Percentiles rank a stretch among this genome's conserved stretches.
Evolutionary conservation across 225 moss, liverwort and hornwort genomes (phyloP).

Genomic region (Rhytidiadelphus loreus): DNA sequence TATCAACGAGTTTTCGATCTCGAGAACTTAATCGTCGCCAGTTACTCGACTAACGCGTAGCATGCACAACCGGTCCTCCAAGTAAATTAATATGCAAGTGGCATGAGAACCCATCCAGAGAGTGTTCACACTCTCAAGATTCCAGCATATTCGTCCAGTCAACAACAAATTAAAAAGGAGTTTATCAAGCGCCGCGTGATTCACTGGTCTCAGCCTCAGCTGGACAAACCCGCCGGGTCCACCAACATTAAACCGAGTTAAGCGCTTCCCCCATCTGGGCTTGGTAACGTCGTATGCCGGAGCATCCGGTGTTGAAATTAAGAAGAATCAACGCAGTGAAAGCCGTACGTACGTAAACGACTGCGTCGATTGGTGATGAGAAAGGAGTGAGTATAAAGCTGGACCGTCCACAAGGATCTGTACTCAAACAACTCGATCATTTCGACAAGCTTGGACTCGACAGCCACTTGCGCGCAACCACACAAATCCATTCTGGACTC

Average conservation of each 20-base stretch:
- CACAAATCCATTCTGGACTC: not conserved
- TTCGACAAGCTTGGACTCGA: not conserved
- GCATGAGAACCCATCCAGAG: not conserved
- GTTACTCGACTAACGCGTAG: not conserved
- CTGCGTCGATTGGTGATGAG: not conserved
- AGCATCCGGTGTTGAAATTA: not conserved
- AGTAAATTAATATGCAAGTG: not conserved
- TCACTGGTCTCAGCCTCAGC: not conserved
- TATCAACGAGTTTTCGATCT: too few species aligned
- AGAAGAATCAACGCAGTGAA: not conserved
- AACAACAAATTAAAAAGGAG: not conserved
- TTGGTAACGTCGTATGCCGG: not conserved
- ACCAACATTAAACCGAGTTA: not conserved
- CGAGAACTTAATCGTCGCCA: too few species aligned
- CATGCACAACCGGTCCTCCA: not conserved
- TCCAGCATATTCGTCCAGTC: not conserved
- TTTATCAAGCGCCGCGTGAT: not conserved
- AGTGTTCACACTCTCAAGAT: too few species aligned
- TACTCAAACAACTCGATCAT: not conserved
- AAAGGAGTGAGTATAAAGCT: not conserved
- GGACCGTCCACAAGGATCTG: not conserved
- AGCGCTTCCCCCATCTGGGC: not conserved
- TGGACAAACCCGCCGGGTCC: not conserved
- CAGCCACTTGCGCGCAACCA: not conserved
- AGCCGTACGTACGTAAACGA: too few species aligned